Conservation (phyloP, 306 rosid genomes). For the Alnus glutinosa region DNA sequence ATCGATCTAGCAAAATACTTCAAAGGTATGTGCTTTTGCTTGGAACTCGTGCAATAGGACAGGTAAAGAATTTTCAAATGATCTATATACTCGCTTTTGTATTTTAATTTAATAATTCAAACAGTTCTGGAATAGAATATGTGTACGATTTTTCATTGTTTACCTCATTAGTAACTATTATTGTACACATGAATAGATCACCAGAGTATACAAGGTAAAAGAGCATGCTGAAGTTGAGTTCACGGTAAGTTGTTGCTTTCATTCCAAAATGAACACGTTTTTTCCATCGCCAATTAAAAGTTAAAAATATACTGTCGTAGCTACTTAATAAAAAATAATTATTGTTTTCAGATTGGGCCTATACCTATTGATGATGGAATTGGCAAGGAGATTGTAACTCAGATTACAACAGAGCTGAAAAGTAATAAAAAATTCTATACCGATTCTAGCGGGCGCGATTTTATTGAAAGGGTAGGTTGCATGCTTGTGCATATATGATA, state of each 20-base stretch:
- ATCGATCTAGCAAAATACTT: too few species aligned
- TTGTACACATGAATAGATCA: conserved; percentile 38
- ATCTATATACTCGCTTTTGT: too few species aligned
- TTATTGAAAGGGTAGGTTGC: conserved; percentile 68
- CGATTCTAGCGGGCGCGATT: conserved; percentile 94
- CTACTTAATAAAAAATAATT: not conserved
- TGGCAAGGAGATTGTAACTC: conserved; percentile 86
- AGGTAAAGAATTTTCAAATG: too few species aligned
- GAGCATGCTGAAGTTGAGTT: conserved; percentile 96
- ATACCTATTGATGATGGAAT: conserved; percentile 75
- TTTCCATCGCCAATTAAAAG: not conserved
- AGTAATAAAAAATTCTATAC: conserved; percentile 77
- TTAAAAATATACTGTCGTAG: not conserved
- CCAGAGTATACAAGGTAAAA: conserved; percentile 75
- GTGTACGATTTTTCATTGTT: not conserved
- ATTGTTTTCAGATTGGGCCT: conserved; percentile 73
- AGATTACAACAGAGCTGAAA: conserved; percentile 55
- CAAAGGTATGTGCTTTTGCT: too few species aligned
- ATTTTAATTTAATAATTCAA: too few species aligned
- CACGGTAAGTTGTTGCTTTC: conserved; percentile 53
- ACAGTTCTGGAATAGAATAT: not conserved
- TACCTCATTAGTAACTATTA: not conserved
- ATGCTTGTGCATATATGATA: not conserved
- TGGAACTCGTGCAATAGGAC: too few species aligned
- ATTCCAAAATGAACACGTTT: not conserved